Evolutionary conservation across 129 eudicot species (phyloP).

Genomic region (Rutidosis leptorrhynchoides): DNA sequence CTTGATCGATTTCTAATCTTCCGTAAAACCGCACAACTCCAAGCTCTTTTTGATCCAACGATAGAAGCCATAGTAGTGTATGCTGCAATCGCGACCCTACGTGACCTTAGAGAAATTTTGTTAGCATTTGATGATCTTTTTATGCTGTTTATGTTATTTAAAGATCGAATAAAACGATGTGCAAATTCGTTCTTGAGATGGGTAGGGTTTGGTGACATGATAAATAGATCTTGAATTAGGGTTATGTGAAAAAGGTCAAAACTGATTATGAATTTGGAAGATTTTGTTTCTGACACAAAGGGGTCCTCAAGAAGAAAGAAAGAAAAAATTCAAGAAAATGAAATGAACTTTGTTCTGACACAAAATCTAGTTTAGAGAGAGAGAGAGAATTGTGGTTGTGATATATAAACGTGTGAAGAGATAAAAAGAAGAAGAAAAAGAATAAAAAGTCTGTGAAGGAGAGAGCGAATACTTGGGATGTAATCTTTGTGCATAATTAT

Average conservation of each 20-base stretch:
- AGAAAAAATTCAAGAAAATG: conserved; percentile 41
- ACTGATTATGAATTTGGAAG: conserved; percentile 20
- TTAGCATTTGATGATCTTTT: conserved; percentile 13
- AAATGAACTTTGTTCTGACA: conserved; percentile 39
- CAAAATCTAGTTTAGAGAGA: conserved; percentile 27
- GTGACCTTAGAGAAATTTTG: conserved; percentile 22
- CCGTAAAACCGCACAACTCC: conserved; percentile 71
- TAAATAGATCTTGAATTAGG: conserved; percentile 31
- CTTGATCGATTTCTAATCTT: conserved; percentile 44
- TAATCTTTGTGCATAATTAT: conserved; percentile 20
- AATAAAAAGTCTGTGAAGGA: conserved; percentile 20
- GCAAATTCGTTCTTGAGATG: conserved; percentile 54
- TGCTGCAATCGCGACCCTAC: conserved; percentile 51
- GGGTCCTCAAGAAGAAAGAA: conserved; percentile 35
- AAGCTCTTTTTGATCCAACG: conserved; percentile 58
- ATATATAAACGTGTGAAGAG: conserved; percentile 27
- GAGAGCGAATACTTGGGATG: conserved; percentile 39
- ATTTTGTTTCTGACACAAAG: conserved; percentile 58
- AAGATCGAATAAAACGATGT: conserved; percentile 46
- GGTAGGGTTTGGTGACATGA: conserved; percentile 40
- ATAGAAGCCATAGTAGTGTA: conserved; percentile 67
- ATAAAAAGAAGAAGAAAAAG: conserved; percentile 30
- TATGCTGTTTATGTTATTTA: conserved; percentile 30
- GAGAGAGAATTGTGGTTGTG: conserved; percentile 33
- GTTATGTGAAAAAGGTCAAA: conserved; percentile 19